Evolutionary conservation across 2,329 filamentous ascomycete species (phyloP), one percentile per base, ranked within the genome.

Genomic region (Penicillium sp.): DNA sequence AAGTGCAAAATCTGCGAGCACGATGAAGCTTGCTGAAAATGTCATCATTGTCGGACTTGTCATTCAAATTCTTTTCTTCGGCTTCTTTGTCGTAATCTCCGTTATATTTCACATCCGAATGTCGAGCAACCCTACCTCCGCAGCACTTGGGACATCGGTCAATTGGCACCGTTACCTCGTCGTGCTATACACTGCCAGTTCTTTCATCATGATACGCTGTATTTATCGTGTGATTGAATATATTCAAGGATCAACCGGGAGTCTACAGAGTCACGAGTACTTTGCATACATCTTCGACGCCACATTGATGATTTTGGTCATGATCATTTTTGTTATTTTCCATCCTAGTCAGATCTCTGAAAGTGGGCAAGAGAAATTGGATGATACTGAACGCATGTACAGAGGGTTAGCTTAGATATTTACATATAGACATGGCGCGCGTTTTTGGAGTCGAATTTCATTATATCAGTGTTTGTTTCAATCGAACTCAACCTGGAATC

Each of bases 31-130:
- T 9, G 65, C 61, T 10, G 62, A 68, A 48, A 55, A 66, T 16
- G 73, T 87, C 49, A 80, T 88, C n/a, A 70, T 87, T 8, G 80
- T 63, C 1, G 85, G 86, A 2, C 72, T 88, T 2, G 67, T 82
- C 31, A 68, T 87, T 16, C 86, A 88, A 65, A 76, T 88, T 25
- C 39, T 83, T 43, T 78, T 83, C 54, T 87, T 88, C 59, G 77
- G 76, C 23, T 70, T 86, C 35, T 88, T 88, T 64, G 69, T 83
- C 35, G 55, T 78, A 4, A 78, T 79, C 1, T 77, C 82, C 0
- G 61, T 77, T 2, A 57, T 82, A 1, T 85, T 86, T 70, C 80
- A 87, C 60, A 51, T 61, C 2, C 74, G 80, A 3, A 74, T 83
- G 27, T 10, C 16, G 1, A 8, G n/a, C 1, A 35, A 50, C 31